A percentile compares a stretch with the other conserved stretches of the same genome.
Conservation (phyloP, 2,329 filamentous ascomycete genomes). For the Aspergillus quadrilineatus region DNA sequence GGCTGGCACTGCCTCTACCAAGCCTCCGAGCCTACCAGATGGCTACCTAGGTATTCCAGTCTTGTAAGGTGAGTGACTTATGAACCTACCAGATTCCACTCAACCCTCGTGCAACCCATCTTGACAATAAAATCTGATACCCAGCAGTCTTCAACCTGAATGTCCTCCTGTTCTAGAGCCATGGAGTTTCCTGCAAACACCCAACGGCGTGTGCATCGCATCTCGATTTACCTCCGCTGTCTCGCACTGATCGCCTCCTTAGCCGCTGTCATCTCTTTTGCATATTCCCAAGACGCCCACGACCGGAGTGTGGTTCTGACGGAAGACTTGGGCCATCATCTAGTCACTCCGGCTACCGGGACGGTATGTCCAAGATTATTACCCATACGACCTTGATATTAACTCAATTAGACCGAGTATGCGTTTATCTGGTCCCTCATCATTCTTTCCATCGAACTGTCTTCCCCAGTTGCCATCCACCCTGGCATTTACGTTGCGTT, state of each 20-base stretch:
- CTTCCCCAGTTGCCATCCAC: slow-evolving; percentile 4
- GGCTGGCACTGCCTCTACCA: not conserved
- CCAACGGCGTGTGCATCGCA: not conserved
- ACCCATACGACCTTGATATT: not conserved
- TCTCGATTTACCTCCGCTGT: slow-evolving; percentile 2
- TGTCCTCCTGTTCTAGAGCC: not conserved
- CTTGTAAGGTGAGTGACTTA: no score
- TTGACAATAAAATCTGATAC: not conserved
- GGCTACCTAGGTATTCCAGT: no score
- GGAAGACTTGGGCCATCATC: slow-evolving; percentile 2
- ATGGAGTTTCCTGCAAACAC: not conserved
- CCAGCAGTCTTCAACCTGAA: not conserved
- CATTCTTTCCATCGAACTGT: slow-evolving; percentile 9
- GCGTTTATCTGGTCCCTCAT: slow-evolving; percentile 13
- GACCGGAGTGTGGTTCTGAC: not conserved
- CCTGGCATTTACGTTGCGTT: slow-evolving; percentile 14
- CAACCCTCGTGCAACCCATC: no score
- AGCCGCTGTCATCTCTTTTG: slow-evolving; percentile 9
- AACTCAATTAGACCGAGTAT: slow-evolving; percentile 2
- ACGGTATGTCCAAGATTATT: not conserved
- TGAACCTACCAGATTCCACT: no score
- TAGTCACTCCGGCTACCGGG: slow-evolving; percentile 10
- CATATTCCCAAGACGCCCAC: slow-evolving; percentile 5
- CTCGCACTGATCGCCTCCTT: slow-evolving; percentile 5
- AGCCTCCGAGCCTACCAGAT: not conserved